Evolutionary conservation across 805 yeast species (phyloP), one percentile per base, ranked within the genome.

Genomic region (Myxozyma udenii): DNA sequence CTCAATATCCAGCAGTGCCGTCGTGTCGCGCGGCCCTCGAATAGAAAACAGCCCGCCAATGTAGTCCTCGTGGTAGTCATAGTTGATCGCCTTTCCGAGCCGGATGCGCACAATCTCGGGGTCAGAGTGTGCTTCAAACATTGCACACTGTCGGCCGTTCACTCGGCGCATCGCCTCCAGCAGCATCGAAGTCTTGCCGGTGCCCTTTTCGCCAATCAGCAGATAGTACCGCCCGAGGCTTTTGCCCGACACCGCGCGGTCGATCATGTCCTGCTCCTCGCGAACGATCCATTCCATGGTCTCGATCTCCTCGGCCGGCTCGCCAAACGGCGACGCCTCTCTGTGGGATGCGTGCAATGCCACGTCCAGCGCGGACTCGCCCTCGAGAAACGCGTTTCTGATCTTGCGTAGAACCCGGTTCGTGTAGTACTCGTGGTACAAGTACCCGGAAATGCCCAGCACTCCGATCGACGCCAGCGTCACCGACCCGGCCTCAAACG

Each of bases 11-110:
- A 86, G 69, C 43, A 86, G 66, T 0, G 93, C 91, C 0, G 90
- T 85, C 3, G 93, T 84, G 57, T 87, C 95, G 51, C 95, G 74
- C 11, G 95, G 95, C 0, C 95, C 95, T 25, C 87, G 70, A 44
- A 87, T 84, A 14, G 88, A 82, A 60, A 87, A 87, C 49, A 87
- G 71, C 0, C 90, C 80, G 0, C 95, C 95, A 50, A 87, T 80
- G 66, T 87, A 87, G 66, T 87, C 95, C 63, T 87, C 95, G 57
- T 78, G 83, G 64, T 75, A 87, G 37, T 81, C 81, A 64, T 81
- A 87, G 54, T 84, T 80, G 44, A 87, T 70, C 0, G 95, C 90
- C 54, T 78, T 77, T 1, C 95, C 95, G 9, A 87, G 71, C 37
- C 95, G 69, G 21, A 86, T 78, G 52, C 95, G 73, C 64, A 87